Base-by-base conservation (phyloP, 176 grass and related monocot genomes). In the Alopecurus myosuroides region DNA sequence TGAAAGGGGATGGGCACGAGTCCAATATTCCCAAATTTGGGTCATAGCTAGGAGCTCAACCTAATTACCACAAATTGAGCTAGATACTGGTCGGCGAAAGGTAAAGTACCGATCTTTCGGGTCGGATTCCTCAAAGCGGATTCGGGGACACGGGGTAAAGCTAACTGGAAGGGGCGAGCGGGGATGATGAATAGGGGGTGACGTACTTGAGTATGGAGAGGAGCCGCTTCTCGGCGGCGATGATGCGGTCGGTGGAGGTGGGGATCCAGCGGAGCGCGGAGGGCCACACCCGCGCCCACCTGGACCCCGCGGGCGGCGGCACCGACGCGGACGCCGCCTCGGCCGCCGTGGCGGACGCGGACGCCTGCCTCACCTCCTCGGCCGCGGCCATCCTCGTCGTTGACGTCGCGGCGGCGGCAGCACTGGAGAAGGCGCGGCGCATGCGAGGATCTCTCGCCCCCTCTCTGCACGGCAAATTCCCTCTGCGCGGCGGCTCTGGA, bases 141-240 rank as follows among this genome's bases (percentile, higher is more conserved):
- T 39, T 26, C 12, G 6, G 42, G 7, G 19, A 29, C 0, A 63
- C n/a, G n/a, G 25, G 3, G 29, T 3, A 5, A 53, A 80, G 65
- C 8, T 49, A 48, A 48, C 19, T 34, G 86, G 28, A 61, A 20
- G 2, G 69, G 40, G 1, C 1, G 11, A 1, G 7, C 23, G n/a
- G 8, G 8, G 18, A 5, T n/a, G n/a, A n/a, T n/a, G n/a, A n/a
- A n/a, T n/a, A n/a, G n/a, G 19, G 35, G 18, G 69, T 4, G 3
- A 3, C 45, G 68, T 85, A 98, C 95, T 90, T 98, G 70, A 93
- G 60, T 49, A 95, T 30, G 29, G 95, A 93, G 71, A 98, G 89
- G 67, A 98, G 95, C 1, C 95, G 91, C 89, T 93, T 91, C 91
- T 98, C 95, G 23, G 95, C 87, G 87, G 89, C 95, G 93, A 98